Conservation (phyloP, 208 protist species). For the Trypanosoma cruzi region DNA sequence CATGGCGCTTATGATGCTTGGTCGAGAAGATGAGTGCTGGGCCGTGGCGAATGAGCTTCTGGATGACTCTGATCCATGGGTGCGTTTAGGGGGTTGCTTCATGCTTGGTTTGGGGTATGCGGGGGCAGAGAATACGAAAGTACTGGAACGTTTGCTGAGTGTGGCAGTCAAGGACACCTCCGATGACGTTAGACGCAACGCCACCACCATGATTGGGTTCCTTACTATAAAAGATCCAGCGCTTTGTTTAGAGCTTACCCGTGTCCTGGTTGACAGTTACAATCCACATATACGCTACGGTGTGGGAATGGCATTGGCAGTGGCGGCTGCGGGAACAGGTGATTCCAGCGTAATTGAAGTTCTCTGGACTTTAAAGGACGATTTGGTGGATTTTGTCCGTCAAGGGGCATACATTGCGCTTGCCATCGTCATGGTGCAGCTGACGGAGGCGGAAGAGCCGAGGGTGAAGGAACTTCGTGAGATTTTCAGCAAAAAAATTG, state of each 20-base stretch:
- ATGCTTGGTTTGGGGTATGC: slow-evolving; percentile 97
- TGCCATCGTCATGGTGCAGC: slow-evolving; percentile 97
- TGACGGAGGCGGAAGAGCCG: slow-evolving; percentile 86
- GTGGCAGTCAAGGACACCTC: slow-evolving; percentile 97
- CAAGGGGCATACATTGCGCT: slow-evolving; percentile 97
- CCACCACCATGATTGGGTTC: slow-evolving; percentile 98
- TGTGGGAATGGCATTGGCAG: slow-evolving; percentile 97
- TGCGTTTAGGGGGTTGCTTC: slow-evolving; percentile 98
- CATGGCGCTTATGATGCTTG: slow-evolving; percentile 97
- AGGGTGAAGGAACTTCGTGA: slow-evolving; percentile 90
- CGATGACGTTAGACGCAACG: slow-evolving; percentile 98
- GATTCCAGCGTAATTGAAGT: slow-evolving; percentile 93
- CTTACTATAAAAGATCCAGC: slow-evolving; percentile 96
- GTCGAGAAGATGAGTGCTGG: slow-evolving; percentile 96
- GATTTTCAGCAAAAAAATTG: slow-evolving; percentile 65
- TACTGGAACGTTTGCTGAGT: slow-evolving; percentile 96
- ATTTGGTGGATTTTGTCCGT: slow-evolving; percentile 97
- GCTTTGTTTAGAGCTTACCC: slow-evolving; percentile 86
- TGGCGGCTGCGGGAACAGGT: slow-evolving; percentile 97
- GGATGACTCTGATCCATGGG: slow-evolving; percentile 95
- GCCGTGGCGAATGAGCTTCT: slow-evolving; percentile 93
- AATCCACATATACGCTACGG: slow-evolving; percentile 99
- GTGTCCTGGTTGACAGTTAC: slow-evolving; percentile 95
- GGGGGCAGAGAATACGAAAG: slow-evolving; percentile 95
- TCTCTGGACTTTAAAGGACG: slow-evolving; percentile 94